Evolutionary conservation across 352 stramenopile genomes (phyloP).

Genomic region (Lagenidium giganteum): DNA sequence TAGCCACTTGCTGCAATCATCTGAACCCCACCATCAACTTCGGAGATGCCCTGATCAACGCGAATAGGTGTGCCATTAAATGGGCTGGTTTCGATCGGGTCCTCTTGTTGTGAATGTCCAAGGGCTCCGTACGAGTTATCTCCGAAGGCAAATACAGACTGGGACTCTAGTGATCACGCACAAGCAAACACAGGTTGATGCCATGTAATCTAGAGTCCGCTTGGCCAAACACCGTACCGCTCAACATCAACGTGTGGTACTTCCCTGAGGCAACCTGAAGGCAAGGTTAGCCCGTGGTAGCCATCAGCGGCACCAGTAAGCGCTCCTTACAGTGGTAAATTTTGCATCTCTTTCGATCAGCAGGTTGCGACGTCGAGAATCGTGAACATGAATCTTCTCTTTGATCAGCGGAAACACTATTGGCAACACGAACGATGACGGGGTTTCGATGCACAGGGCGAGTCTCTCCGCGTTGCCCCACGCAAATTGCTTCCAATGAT

Average conservation of each 20-base stretch:
- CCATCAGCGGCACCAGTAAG: background rate
- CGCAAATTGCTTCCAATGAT: slow-evolving; percentile 57
- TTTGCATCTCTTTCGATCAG: slow-evolving; percentile 63
- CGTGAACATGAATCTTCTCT: slow-evolving; percentile 43
- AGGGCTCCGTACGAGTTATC: slow-evolving; percentile 65
- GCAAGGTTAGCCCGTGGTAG: background rate
- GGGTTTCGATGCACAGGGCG: slow-evolving; percentile 22
- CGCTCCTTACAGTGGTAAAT: slow-evolving; percentile 35
- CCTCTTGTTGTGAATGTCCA: too few relatives aligned
- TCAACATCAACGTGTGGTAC: slow-evolving; percentile 72
- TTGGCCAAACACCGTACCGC: slow-evolving; percentile 23
- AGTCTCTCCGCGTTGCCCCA: slow-evolving; percentile 58
- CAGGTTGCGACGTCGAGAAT: slow-evolving; percentile 27
- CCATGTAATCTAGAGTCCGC: too few relatives aligned
- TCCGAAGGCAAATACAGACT: slow-evolving; percentile 56
- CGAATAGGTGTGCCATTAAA: slow-evolving; percentile 18
- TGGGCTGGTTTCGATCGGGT: background rate
- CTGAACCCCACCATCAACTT: slow-evolving; percentile 25
- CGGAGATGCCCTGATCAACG: slow-evolving; percentile 20
- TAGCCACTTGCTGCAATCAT: slow-evolving; percentile 57
- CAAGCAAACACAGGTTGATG: background rate
- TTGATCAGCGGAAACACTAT: slow-evolving; percentile 31
- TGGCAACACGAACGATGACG: slow-evolving; percentile 12
- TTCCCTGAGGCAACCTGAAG: slow-evolving; percentile 60
- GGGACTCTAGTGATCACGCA: slow-evolving; percentile 39